Percentiles rank a stretch among this genome's conserved stretches.
Conservation (phyloP, 441 rosid genomes). For the Erodium texanum region DNA sequence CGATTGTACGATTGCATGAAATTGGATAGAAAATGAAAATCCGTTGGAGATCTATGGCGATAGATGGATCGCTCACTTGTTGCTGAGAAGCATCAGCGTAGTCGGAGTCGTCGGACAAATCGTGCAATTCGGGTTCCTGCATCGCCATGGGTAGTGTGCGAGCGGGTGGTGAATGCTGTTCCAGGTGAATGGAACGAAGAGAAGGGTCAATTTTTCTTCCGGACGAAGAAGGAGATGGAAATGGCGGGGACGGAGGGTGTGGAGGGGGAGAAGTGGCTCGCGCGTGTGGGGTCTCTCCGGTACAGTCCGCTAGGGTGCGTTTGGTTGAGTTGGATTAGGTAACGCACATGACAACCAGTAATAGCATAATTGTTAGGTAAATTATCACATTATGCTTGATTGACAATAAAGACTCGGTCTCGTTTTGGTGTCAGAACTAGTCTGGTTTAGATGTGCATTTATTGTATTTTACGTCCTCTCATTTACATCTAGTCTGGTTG, state of each 20-base stretch:
- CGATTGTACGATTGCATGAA: background rate
- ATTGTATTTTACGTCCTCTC: too few species aligned
- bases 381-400: too few species aligned
- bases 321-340: background rate
- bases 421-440: too few species aligned
- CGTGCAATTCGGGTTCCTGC: slow-evolving; percentile 75
- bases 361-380: too few species aligned
- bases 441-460: too few species aligned
- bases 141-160: slow-evolving; percentile 19
- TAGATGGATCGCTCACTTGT: slow-evolving; percentile 36
- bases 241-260: background rate
- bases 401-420: too few species aligned
- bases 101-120: slow-evolving; percentile 95
- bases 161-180: background rate
- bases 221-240: background rate
- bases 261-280: background rate
- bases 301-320: background rate
- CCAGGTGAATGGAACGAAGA: background rate
- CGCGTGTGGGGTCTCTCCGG: background rate
- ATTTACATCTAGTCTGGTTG: too few species aligned
- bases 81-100: slow-evolving; percentile 87
- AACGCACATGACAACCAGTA: too few species aligned
- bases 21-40: background rate
- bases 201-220: background rate
- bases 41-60: background rate